Evolutionary conservation across 176 grass and related monocot genomes (phyloP).

Genomic region (Aechmea fasciata): DNA sequence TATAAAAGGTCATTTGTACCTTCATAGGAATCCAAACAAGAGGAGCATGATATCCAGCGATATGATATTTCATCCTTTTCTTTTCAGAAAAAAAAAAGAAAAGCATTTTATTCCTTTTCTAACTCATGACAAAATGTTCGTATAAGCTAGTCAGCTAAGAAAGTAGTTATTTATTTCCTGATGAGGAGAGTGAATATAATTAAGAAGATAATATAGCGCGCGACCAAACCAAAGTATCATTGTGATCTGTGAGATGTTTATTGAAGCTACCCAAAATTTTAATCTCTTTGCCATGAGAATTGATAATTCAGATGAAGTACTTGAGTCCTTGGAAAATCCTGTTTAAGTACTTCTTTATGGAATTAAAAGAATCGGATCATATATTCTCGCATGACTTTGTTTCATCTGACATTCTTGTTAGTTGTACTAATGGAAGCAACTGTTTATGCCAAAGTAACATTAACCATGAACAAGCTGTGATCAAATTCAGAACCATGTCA

Average conservation of each 20-base stretch:
- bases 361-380: neutral
- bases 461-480: neutral
- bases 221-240: neutral
- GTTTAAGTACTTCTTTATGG: no score
- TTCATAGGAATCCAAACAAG: no score
- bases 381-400: neutral
- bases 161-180: neutral
- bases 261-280: neutral
- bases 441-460: neutral
- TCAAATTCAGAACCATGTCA: neutral
- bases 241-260: neutral
- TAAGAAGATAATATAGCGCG: neutral
- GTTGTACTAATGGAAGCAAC: neutral
- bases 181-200: neutral
- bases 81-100: no score
- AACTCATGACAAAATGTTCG: neutral
- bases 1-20: no score
- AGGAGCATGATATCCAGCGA: no score
- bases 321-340: neutral
- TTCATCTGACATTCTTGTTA: neutral
- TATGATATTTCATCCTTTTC: no score
- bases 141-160: neutral
- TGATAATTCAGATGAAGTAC: neutral
- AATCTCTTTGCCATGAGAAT: neutral
- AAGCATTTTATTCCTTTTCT: no score